Evolutionary conservation across 192 early-diverging fungal species (phyloP).

Genomic region (Linnemannia hyalina): DNA sequence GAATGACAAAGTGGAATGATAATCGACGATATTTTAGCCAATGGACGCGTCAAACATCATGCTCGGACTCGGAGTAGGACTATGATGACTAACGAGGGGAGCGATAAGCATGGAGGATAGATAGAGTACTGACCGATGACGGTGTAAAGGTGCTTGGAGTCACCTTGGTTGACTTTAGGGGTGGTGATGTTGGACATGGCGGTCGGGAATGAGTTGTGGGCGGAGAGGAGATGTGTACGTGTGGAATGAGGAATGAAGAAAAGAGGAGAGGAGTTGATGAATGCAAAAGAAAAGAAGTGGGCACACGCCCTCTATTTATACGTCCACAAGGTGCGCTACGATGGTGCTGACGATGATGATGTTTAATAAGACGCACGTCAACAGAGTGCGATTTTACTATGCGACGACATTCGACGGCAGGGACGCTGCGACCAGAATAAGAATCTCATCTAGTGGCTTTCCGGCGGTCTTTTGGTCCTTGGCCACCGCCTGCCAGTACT

Average conservation of each 20-base stretch:
- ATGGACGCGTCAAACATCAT: neutral
- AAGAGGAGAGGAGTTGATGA: neutral
- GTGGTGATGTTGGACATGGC: conserved; percentile 19
- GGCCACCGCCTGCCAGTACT: conserved; percentile 83
- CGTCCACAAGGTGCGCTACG: neutral
- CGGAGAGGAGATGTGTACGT: neutral
- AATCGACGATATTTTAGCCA: neutral
- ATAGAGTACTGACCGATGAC: conserved; percentile 30
- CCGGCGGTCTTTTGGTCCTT: conserved; percentile 85
- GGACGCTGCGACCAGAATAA: conserved; percentile 59
- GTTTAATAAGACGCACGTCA: neutral
- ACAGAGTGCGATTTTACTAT: neutral
- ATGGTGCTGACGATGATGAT: neutral
- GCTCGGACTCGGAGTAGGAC: neutral
- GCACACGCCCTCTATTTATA: conserved; percentile 10
- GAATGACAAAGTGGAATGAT: neutral
- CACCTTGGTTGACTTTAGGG: conserved; percentile 8
- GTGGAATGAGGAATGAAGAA: neutral
- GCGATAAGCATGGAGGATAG: neutral
- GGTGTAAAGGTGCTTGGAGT: conserved; percentile 46
- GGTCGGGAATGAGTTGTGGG: neutral
- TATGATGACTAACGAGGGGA: neutral
- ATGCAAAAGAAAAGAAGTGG: neutral
- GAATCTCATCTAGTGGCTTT: conserved; percentile 72
- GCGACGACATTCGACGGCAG: conserved; percentile 44